Conservation (phyloP, 2,329 filamentous ascomycete species). For the Albophoma yamanashiensis region DNA sequence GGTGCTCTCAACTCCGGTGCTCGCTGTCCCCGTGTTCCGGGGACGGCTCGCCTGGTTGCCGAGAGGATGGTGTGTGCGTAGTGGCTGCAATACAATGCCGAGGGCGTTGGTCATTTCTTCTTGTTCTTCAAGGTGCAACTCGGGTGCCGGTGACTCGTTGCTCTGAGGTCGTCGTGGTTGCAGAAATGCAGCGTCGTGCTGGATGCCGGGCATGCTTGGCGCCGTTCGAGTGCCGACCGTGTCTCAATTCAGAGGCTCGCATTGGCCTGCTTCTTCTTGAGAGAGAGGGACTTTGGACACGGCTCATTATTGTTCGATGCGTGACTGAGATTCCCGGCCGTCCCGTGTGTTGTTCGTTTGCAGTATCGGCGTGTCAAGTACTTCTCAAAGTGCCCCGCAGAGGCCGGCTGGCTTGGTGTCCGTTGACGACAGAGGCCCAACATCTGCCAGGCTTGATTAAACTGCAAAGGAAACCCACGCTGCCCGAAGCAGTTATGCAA, state of each 20-base stretch:
- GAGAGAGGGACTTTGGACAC: background rate
- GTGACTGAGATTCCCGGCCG: background rate
- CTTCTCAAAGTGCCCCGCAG: background rate
- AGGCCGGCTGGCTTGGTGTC: background rate
- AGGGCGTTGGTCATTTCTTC: background rate
- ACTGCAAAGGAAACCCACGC: background rate
- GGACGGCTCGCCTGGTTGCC: background rate
- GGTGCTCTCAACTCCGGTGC: background rate
- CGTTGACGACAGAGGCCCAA: background rate
- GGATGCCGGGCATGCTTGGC: background rate
- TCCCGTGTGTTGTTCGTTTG: background rate
- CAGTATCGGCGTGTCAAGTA: background rate
- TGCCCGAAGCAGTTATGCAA: background rate
- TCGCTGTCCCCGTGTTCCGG: background rate
- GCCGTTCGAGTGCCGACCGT: no score
- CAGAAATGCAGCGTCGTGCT: background rate
- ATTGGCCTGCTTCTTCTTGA: background rate
- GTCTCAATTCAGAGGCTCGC: background rate
- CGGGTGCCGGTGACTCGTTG: background rate
- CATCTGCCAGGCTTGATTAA: background rate
- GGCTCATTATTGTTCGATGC: background rate
- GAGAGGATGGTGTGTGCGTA: background rate
- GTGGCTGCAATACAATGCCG: background rate
- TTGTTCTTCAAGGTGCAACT: background rate
- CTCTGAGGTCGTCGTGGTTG: background rate